phyloP scores from a whole-genome alignment of 352 stramenopile species.

The Phytopythium delawarense region DNA sequence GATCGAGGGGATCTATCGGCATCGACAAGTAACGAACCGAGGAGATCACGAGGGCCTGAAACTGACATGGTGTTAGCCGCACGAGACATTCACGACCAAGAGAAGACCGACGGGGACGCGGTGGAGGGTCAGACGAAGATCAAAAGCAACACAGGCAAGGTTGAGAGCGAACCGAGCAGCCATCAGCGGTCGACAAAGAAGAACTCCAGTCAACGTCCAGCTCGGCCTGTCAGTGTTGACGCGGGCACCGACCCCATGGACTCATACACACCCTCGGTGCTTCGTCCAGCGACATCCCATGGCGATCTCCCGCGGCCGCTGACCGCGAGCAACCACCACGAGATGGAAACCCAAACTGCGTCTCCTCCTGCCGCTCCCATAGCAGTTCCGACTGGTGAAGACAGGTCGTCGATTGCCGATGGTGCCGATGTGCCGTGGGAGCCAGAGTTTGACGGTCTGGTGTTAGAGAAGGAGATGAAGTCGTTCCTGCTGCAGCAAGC shows the following conservation, averaged over 20 bases:
- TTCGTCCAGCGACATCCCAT: not conserved
- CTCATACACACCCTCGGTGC: slow-evolving; percentile 27
- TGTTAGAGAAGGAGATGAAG: slow-evolving; percentile 60
- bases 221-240: slow-evolving; percentile 19
- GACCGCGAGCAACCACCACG: slow-evolving; percentile 10
- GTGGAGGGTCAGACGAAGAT: not conserved
- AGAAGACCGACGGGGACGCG: not conserved
- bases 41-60: not conserved
- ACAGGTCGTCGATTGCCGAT: not conserved
- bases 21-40: not conserved
- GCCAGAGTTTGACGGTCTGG: slow-evolving; percentile 25
- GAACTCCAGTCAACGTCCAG: not conserved
- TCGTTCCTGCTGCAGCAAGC: slow-evolving; percentile 34
- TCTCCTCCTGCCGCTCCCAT: slow-evolving; percentile 31
- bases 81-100: not conserved
- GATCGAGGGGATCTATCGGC: not conserved
- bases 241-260: slow-evolving; percentile 54
- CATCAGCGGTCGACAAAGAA: not conserved
- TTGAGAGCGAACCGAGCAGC: not conserved
- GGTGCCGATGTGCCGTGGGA: slow-evolving; percentile 8
- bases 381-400: not conserved
- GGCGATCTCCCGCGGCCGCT: not conserved
- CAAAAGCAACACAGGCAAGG: not conserved
- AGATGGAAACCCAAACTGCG: slow-evolving; percentile 50
- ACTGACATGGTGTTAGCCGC: not conserved